Evolutionary conservation across 192 early-diverging fungal species (phyloP), one percentile per base, ranked within the genome.

Genomic region (Umbelopsis sp.): DNA sequence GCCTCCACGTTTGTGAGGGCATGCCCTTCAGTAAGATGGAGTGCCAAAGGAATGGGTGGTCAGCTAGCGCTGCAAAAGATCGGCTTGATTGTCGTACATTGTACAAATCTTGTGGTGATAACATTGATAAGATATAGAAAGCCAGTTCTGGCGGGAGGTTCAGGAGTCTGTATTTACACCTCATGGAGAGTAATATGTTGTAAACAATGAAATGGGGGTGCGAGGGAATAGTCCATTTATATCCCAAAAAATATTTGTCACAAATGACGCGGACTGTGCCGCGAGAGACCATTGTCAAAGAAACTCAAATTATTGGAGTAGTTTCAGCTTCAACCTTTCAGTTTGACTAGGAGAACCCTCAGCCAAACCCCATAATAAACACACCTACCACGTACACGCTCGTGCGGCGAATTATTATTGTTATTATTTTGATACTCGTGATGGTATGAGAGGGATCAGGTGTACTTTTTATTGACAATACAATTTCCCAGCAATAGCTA

Each of bases 81-180:
- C 56, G 56, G 31, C 56, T 62, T 45, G 56, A 32, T 41, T 49
- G 24, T 17, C 73, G 52, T 1, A 68, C 4, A 25, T 21, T 45
- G 20, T 32, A n/a, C 29, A 68, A 49, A 34, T 74, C 73, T 38
- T 32, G 41, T 14, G 25, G 45, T 0, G 73, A 69, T 36, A 69
- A 11, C 36, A 34, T 59, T 0, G 73, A 56, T 26, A 62, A 25
- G 8, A 68, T 59, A 50, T 62, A 22, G 9, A 54, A 65, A 12
- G 53, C 4, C 32, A 74, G 20, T 59, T 74, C 73, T 22, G 67
- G 17, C 24, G 67, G 66, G 22, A 74, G 7, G 29, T 47, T 45
- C 22, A 47, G 34, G 22, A 74, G 26, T 22, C 45, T 62, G 32
- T n/a, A 22, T 31, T 29, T 36, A 24, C 1, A 29, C 6, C 10